Percentiles rank a stretch among this genome's conserved stretches.
Evolutionary conservation across 2,329 filamentous ascomycete species (phyloP).

Genomic region (Drechmeria coniospora): DNA sequence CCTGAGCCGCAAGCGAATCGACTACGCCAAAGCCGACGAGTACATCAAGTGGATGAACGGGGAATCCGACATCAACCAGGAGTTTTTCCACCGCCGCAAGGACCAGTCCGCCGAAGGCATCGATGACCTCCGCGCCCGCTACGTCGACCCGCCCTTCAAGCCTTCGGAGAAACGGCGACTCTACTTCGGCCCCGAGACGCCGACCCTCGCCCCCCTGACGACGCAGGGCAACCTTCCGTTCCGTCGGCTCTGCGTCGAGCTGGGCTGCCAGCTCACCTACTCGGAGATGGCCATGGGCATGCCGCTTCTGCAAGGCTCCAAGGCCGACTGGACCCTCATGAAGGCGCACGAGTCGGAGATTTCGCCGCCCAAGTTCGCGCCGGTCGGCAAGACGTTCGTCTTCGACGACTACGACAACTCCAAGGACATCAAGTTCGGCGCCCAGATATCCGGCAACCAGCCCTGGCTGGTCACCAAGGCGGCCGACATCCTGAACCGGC

Average conservation of each 20-base stretch:
- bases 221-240: conserved; percentile 96
- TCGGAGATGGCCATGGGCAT: conserved; percentile 96
- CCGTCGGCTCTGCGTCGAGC: conserved; percentile 71
- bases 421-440: conserved; percentile 76
- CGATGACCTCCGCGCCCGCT: conserved; percentile 63
- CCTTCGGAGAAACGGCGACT: conserved; percentile 86
- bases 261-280: conserved; percentile 87
- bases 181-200: conserved; percentile 90
- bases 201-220: conserved; percentile 82
- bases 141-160: conserved; percentile 71
- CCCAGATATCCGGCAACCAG: conserved; percentile 83
- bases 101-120: conserved; percentile 27
- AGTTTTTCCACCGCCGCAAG: conserved; percentile 24
- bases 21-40: conserved; percentile 57
- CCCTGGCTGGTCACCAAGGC: conserved; percentile 83
- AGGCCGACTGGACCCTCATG: conserved; percentile 87
- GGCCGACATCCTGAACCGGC: conserved; percentile 61
- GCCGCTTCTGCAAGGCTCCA: conserved; percentile 77
- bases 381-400: conserved; percentile 30
- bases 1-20: conserved; percentile 55
- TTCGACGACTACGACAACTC: conserved; percentile 68
- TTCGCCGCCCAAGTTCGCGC: conserved; percentile 50
- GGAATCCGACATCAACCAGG: conserved; percentile 28
- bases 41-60: conserved; percentile 67
- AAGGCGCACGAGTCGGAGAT: conserved; percentile 81